phyloP scores from a whole-genome alignment of 2,329 filamentous ascomycete species.

The Ceratocystis diversiconidia region DNA sequence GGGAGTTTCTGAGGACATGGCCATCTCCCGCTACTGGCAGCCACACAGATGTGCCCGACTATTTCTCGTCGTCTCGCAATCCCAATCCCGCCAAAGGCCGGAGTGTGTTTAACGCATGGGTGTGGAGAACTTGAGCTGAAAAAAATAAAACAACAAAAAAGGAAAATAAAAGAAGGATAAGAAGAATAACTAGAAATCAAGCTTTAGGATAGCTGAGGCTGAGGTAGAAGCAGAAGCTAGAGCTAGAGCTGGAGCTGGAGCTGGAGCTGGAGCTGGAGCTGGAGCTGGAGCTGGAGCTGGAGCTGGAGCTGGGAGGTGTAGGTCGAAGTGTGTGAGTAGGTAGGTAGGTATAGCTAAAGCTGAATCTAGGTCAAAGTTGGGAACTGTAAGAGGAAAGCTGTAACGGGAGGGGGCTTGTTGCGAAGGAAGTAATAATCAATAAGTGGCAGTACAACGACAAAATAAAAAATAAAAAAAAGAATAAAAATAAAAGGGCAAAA shows the following conservation, averaged over 20 bases:
- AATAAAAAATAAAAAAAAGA: neutral
- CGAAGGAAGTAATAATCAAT: neutral
- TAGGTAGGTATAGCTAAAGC: neutral
- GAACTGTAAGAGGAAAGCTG: conserved; percentile 1
- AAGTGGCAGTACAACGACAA: neutral
- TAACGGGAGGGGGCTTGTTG: neutral
- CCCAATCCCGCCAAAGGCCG: conserved; percentile 12
- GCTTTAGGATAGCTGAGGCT: conserved; percentile 2
- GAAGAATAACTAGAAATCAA: conserved; percentile 6
- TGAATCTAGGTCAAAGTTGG: neutral
- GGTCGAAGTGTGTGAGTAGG: neutral
- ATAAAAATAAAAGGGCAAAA: neutral
- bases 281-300: neutral
- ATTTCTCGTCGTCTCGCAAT: conserved; percentile 2
- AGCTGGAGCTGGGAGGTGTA: neutral
- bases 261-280: neutral
- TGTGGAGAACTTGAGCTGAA: conserved; percentile 8
- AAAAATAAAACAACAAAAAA: neutral
- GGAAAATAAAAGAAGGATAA: conserved; percentile 6
- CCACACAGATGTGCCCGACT: conserved; percentile 5
- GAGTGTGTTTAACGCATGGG: conserved; percentile 10
- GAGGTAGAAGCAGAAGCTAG: neutral
- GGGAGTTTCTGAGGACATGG: conserved; percentile 15
- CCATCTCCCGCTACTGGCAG: conserved; percentile 9
- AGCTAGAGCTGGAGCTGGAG: neutral